These are phyloP conservation scores for Cryoendolithus antarcticus DNA, from an alignment of 2,329 filamentous ascomycete genomes.

Conservation along the genomic window DNA sequence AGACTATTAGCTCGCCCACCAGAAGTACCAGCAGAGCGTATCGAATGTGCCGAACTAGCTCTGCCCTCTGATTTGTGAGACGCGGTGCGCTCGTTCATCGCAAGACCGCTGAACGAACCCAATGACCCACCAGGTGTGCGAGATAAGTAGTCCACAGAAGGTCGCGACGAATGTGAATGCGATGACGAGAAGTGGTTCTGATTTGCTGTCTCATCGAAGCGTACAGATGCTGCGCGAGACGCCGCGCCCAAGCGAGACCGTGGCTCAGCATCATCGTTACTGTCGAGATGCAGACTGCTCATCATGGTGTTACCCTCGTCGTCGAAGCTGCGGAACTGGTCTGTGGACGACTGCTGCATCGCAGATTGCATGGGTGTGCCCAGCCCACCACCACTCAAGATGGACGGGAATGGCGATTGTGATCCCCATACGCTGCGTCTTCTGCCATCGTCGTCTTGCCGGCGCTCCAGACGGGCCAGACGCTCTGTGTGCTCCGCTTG, in stretches of 20 bases:
- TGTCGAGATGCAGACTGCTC: constrained; percentile 70
- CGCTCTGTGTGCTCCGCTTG: constrained; percentile 51
- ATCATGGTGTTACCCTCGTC: constrained; percentile 72
- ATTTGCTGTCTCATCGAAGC: constrained; percentile 91
- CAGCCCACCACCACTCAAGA: constrained; percentile 47
- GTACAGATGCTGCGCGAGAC: constrained; percentile 90
- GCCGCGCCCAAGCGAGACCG: constrained; percentile 66
- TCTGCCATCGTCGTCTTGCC: constrained; percentile 49
- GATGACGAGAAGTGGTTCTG: constrained; percentile 65
- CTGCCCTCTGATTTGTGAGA: constrained; percentile 95
- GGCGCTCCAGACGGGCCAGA: constrained; percentile 48
- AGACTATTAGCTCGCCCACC: constrained; percentile 71
- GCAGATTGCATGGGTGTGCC: constrained; percentile 71
- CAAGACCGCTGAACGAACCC: constrained; percentile 56
- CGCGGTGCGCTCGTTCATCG: constrained; percentile 77
- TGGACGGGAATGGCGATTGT: constrained; percentile 75
- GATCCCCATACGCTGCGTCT: constrained; percentile 81
- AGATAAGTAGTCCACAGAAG: constrained; percentile 71
- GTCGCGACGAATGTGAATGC: constrained; percentile 54
- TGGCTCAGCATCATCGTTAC: constrained; percentile 60
- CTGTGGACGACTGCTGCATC: constrained; percentile 60
- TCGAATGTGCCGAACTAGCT: constrained; percentile 76
- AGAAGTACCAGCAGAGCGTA: constrained; percentile 57
- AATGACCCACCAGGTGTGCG: constrained; percentile 52
- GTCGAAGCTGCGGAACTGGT: constrained; percentile 83